Percentiles rank a stretch among this genome's conserved stretches.
Conservation (phyloP, 1,139 yeast species). For the Barnettozyma hawaiiensis region DNA sequence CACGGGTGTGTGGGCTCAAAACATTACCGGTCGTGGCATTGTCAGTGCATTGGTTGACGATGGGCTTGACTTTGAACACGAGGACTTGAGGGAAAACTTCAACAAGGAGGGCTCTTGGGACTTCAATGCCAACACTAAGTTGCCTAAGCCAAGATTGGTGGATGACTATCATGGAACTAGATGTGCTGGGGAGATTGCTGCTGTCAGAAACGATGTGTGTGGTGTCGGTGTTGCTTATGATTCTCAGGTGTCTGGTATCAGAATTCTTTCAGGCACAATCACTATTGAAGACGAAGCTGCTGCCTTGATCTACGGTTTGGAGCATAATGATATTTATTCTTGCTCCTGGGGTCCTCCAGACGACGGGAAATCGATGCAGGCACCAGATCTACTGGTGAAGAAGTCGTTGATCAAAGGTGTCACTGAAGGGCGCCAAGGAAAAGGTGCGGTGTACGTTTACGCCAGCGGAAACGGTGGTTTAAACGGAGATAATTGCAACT, state of each 20-base stretch:
- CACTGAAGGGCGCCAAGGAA: constrained; percentile 73
- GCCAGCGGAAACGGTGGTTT: constrained; percentile 95
- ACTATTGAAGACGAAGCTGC: constrained; percentile 89
- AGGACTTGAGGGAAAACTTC: constrained; percentile 68
- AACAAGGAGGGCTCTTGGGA: constrained; percentile 84
- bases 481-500: constrained; percentile 85
- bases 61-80: constrained; percentile 78
- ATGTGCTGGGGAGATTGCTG: constrained; percentile 98
- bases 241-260: constrained; percentile 81
- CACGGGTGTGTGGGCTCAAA: constrained; percentile 77
- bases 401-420: constrained; percentile 81
- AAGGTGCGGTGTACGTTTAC: constrained; percentile 89
- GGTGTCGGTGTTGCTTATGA: constrained; percentile 93
- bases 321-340: constrained; percentile 84
- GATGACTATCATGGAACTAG: constrained; percentile 96
- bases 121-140: constrained; percentile 66
- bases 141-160: constrained; percentile 74
- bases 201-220: constrained; percentile 72
- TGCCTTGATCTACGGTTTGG: constrained; percentile 73
- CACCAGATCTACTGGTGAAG: constrained; percentile 71
- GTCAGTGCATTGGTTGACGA: constrained; percentile 92
- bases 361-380: constrained; percentile 81
- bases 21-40: constrained; percentile 74
- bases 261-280: constrained; percentile 77
- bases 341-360: constrained; percentile 99